Percentiles rank a stretch among this genome's conserved stretches.
Evolutionary conservation across 495 filamentous ascomycete species (phyloP).

Genomic region (Darksidea phi): DNA sequence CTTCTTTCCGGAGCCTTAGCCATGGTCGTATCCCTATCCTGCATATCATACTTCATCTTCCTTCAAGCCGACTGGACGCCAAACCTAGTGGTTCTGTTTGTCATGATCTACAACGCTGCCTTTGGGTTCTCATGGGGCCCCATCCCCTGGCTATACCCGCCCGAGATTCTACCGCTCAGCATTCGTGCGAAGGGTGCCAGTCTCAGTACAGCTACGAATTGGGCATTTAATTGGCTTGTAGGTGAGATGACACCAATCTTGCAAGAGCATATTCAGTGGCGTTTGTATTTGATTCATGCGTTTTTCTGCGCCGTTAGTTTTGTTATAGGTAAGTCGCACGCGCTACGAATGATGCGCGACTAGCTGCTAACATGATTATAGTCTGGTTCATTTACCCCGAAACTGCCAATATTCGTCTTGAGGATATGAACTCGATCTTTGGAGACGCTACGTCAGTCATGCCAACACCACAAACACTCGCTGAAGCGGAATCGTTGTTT

Average conservation of each 20-base stretch:
- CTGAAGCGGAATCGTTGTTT: constrained; percentile 73
- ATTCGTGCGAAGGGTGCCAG: constrained; percentile 97
- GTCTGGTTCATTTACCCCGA: constrained; percentile 98
- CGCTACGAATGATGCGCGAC: not conserved
- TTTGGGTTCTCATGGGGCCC: constrained; percentile 99
- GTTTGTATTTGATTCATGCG: constrained; percentile 89
- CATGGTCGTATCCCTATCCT: constrained; percentile 86
- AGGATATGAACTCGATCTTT: constrained; percentile 92
- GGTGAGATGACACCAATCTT: constrained; percentile 91
- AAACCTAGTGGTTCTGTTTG: constrained; percentile 82
- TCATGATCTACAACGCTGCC: constrained; percentile 97
- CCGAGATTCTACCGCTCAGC: constrained; percentile 94
- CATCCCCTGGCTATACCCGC: constrained; percentile 96
- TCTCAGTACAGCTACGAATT: constrained; percentile 93
- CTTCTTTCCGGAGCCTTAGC: constrained; percentile 85
- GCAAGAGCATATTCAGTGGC: constrained; percentile 87
- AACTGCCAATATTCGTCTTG: constrained; percentile 88
- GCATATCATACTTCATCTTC: constrained; percentile 94
- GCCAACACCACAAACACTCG: constrained; percentile 66
- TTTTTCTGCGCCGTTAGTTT: constrained; percentile 97
- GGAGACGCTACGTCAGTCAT: constrained; percentile 82
- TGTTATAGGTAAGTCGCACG: constrained; percentile 78
- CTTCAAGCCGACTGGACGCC: constrained; percentile 76
- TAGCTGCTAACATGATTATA: constrained; percentile 40
- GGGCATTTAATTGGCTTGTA: constrained; percentile 98